Percentiles rank a stretch among this genome's conserved stretches.
phyloP scores from a whole-genome alignment of 179 eudicot species.

The Silene coronaria region DNA sequence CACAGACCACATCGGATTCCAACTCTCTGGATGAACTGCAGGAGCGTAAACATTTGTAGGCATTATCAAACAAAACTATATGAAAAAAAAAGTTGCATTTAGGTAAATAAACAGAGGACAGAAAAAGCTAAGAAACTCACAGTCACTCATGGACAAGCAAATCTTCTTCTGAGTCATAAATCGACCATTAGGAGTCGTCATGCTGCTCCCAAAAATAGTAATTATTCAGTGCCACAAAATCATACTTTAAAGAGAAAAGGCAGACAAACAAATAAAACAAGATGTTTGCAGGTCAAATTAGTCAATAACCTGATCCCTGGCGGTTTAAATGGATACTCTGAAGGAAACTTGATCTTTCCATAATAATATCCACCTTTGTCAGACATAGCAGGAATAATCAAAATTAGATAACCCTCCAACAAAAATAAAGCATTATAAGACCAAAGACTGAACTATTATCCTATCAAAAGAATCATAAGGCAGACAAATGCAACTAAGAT shows the following conservation, averaged over 20 bases:
- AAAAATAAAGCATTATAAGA: background rate
- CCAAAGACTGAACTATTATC: slow-evolving; percentile 4
- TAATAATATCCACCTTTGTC: slow-evolving; percentile 80
- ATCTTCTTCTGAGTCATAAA: slow-evolving; percentile 87
- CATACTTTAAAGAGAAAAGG: background rate
- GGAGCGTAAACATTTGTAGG: background rate
- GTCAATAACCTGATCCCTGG: slow-evolving; percentile 75
- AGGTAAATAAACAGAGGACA: background rate
- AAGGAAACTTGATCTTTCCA: slow-evolving; percentile 92
- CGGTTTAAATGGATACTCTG: slow-evolving; percentile 95
- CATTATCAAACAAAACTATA: background rate
- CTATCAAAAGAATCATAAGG: background rate
- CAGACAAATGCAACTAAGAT: background rate
- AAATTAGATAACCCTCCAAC: background rate
- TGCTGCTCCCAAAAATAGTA: slow-evolving; percentile 40
- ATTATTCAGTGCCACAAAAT: background rate
- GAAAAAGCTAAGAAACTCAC: slow-evolving; percentile 44
- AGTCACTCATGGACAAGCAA: slow-evolving; percentile 96
- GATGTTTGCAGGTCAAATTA: slow-evolving; percentile 12
- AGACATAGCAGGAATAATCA: background rate
- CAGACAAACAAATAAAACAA: background rate
- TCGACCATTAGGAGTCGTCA: slow-evolving; percentile 98
- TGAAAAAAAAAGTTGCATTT: background rate
- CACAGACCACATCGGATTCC: slow-evolving; percentile 99
- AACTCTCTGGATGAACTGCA: slow-evolving; percentile 93